Base-by-base conservation (phyloP, 1,284 basidiomycete genomes). In the Flammula alnicola region DNA sequence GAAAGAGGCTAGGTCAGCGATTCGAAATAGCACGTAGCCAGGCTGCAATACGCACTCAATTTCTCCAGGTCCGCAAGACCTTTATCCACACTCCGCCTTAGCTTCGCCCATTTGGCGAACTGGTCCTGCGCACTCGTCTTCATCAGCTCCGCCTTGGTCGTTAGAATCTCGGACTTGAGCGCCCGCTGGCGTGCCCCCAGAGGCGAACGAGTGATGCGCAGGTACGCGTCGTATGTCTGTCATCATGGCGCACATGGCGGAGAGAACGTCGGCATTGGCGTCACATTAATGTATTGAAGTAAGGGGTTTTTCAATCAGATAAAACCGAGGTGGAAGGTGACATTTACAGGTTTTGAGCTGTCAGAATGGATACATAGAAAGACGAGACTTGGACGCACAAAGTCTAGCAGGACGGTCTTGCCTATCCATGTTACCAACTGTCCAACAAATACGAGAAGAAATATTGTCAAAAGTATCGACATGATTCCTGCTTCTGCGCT, bases 61-160 rank as follows among this genome's bases (percentile, higher is more conserved):
- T 87, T 89, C 73, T 99, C 96, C n/a, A 99, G 77, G 42, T 98
- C 93, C 23, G 84, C 82, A n/a, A 97, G 69, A 4, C 89, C 90
- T 71, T 97, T 98, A 73, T 99, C 97, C 26, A 98, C 85, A 58
- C 83, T 91, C 56, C 97, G 74, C 62, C 91, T 77, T 61, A 99
- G 73, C 74, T 95, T 96, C 36, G 96, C 96, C 97, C 97, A 99
- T 73, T 95, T 98, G 12, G 95, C 92, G 68, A 99, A 99, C 66
- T 99, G 91, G 66, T 98, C 96, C 67, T 99, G 96, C 10, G 93
- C 91, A 61, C 91, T 94, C 23, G 95, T 99, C 63, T 87, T 84
- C 51, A 88, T 72, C 7, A 99, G 81, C 66, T 98, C 91, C 30
- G 90, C 82, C 73, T 96, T 95, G 43, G 84, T 87, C 25, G 75